Evolutionary conservation across 73 alveolate genomes (phyloP), one percentile per base, ranked within the genome.

Genomic region (Breviolum minutum): DNA sequence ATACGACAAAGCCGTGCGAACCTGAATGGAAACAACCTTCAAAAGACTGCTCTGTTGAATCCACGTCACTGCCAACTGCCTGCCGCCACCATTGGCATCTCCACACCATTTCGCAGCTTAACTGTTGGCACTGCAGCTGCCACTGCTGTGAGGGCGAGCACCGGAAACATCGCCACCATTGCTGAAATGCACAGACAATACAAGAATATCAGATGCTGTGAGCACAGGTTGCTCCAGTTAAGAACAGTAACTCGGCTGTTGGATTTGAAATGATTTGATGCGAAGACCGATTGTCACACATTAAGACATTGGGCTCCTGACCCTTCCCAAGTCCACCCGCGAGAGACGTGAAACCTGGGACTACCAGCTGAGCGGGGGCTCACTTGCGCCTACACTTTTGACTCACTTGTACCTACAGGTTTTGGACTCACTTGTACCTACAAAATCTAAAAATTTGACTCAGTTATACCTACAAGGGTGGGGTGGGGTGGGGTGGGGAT

Each of bases 71-170:
- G 97, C 97, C 97, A 91, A 32, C 66, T 22, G 30, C 97, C 97
- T 26, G 97, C 97, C 7, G 97, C 97, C 70, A 91, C 11, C 97
- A 91, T 91, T 26, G 97, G 97, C 97, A 91, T 91, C 97, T 91
- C 88, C 79, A 91, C 97, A 64, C 97, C 97, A 60, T 91, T 91
- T 64, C 69, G 48, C 12, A 91, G 97, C n/a, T 63, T 91, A 62
- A 73, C 87, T 32, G 64, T 73, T 6, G 82, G 85, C 96, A 22
- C 71, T 29, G 96, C 96, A 30, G 95, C 9, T 20, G 86, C 86
- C 86, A 20, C 63, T 29, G 86, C 86, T 24, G 86, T 11, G 63
- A 77, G 86, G 86, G 86, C 95, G 87, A 89, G 32, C 9, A 77
- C 62, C 86, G 60, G 71, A 77, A 70, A 8, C 64, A 89, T 54